These are phyloP conservation scores for Colletotrichum euphorbiae DNA, from an alignment of 2,329 filamentous ascomycete species.

Conservation along the genomic window DNA sequence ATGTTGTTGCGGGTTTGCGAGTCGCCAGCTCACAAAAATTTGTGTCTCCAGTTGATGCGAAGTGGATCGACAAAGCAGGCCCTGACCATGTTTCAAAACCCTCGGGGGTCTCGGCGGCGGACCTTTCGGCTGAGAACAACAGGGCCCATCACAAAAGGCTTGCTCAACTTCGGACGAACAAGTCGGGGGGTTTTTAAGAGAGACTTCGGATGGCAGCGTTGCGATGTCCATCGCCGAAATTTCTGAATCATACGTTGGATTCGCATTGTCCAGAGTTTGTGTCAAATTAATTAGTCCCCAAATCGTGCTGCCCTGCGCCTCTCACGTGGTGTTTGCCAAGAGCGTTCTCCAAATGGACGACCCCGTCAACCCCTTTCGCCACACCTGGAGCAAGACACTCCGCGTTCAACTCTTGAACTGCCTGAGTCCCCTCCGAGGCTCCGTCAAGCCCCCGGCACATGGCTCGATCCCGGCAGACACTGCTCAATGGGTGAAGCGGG, in stretches of 20 bases:
- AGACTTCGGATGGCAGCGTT: not conserved
- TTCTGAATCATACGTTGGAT: not conserved
- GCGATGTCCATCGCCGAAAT: not conserved
- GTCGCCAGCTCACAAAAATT: not conserved
- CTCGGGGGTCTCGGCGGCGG: slow-evolving; percentile 12
- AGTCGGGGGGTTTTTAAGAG: not conserved
- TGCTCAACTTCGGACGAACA: slow-evolving; percentile 18
- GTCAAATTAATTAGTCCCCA: slow-evolving; percentile 3
- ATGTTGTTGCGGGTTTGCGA: not conserved
- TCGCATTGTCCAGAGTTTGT: not conserved
- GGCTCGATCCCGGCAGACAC: not conserved
- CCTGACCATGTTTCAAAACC: slow-evolving; percentile 21
- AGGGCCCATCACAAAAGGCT: slow-evolving; percentile 2
- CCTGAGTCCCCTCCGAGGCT: slow-evolving; percentile 22
- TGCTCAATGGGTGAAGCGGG: slow-evolving; percentile 13
- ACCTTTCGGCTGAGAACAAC: not conserved
- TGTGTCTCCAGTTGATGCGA: slow-evolving; percentile 13
- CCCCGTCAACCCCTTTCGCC: slow-evolving; percentile 15
- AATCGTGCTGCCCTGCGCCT: not conserved
- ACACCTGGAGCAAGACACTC: slow-evolving; percentile 29
- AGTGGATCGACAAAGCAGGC: slow-evolving; percentile 4
- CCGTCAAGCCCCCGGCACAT: slow-evolving; percentile 12
- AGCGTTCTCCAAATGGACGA: not conserved
- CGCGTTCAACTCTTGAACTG: slow-evolving; percentile 11
- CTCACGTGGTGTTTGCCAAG: not conserved